These are phyloP conservation scores for Coemansia asiatica DNA, from an alignment of 192 early-diverging fungal species.

Conservation along the genomic window DNA sequence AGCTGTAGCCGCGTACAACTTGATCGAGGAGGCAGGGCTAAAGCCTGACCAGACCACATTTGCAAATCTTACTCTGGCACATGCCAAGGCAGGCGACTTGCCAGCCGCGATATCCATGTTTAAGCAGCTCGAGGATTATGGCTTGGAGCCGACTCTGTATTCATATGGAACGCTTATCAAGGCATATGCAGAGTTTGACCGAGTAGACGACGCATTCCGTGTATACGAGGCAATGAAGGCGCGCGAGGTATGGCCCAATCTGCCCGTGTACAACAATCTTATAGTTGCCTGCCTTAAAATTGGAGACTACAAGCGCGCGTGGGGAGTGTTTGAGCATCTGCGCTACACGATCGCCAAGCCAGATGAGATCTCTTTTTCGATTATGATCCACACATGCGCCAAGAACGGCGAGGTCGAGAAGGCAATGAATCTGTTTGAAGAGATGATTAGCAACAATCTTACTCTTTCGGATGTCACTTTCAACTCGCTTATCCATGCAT, in stretches of 20 bases:
- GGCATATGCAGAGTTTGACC: slow-evolving; percentile 58
- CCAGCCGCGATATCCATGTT: slow-evolving; percentile 65
- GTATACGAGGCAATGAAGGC: slow-evolving; percentile 78
- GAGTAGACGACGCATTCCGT: slow-evolving; percentile 72
- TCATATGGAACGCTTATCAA: slow-evolving; percentile 74
- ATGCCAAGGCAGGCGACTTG: slow-evolving; percentile 66
- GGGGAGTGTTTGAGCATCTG: slow-evolving; percentile 90
- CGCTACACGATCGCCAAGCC: slow-evolving; percentile 73
- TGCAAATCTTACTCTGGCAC: slow-evolving; percentile 78
- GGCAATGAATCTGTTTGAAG: slow-evolving; percentile 88
- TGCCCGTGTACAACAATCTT: slow-evolving; percentile 74
- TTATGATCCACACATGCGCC: slow-evolving; percentile 93
- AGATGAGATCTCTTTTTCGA: slow-evolving; percentile 73
- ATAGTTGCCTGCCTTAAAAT: slow-evolving; percentile 79
- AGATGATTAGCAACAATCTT: slow-evolving; percentile 74
- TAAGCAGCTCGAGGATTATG: slow-evolving; percentile 58
- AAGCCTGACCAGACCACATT: slow-evolving; percentile 68
- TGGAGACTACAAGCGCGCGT: slow-evolving; percentile 74
- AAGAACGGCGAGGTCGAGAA: slow-evolving; percentile 80
- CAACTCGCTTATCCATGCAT: slow-evolving; percentile 85
- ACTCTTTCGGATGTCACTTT: slow-evolving; percentile 82
- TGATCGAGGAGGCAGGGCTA: slow-evolving; percentile 62
- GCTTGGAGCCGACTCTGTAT: slow-evolving; percentile 61
- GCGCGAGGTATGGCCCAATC: slow-evolving; percentile 55
- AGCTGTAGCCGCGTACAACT: slow-evolving; percentile 64